Evolutionary conservation across 2,329 filamentous ascomycete genomes (phyloP), one percentile per base, ranked within the genome.

Genomic region (Penicillium olsonii): DNA sequence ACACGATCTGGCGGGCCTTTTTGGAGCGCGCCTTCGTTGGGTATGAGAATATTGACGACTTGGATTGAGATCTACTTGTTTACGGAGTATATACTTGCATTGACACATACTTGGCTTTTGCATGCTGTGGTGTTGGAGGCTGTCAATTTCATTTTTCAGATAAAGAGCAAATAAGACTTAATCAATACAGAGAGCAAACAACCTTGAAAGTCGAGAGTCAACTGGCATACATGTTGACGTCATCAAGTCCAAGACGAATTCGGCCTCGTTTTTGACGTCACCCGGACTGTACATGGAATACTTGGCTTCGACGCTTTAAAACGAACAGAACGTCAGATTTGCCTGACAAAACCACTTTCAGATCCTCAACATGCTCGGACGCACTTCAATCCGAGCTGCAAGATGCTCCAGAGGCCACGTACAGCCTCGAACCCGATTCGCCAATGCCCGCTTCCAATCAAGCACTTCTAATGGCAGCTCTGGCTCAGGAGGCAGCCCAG

Each of bases 1-100:
- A 87, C 66, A 84, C 86, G 67, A 76, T 84, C 5, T 96, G 91
- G 91, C 78, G 85, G 52, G 83, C 86, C 42, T 96, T 95, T 67
- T 74, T 95, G 22, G 71, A 76, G 51, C 84, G 90, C 48, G 91
- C 91, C 1, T 95, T 94, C 72, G 88, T 95, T 18, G 82, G 84
- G 33, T 91, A 86, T 3, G 73, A 88, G 60, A 79, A 83, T 42
- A 74, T 82, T 45, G 78, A 87, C 42, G 84, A 92, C 34, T 76
- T 95, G 49, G 68, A 79, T 40, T 31, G 12, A 31, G 29, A 12
- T 12, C 7, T 11, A 12, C 14, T 29, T 29, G 29, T 24, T 24
- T 24, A 24, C 22, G 22, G 22, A 24, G 22, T 24, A 24, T 31
- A 31, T n/a, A 31, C 29, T 31, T 31, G 29, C 29, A 31, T 31